Evolutionary conservation across 2,329 filamentous ascomycete genomes (phyloP).

Genomic region (Mollisia scopiformis): DNA sequence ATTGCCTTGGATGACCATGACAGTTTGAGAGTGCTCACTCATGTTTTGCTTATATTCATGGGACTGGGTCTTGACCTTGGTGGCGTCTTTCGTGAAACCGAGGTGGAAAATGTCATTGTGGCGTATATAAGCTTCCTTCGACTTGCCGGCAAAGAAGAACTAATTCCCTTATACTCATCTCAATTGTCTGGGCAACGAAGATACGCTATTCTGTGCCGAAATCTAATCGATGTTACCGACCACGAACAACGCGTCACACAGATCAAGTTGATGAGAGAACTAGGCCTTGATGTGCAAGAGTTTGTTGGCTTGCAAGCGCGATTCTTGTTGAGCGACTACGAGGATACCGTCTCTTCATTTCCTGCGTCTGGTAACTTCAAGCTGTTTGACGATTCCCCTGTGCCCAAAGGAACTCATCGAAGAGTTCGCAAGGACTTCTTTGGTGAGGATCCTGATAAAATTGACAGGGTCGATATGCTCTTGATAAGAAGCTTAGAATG

Average conservation of each 20-base stretch:
- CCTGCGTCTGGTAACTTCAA: slow-evolving; percentile 51
- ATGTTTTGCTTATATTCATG: slow-evolving; percentile 71
- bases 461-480: slow-evolving; percentile 65
- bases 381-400: slow-evolving; percentile 47
- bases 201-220: slow-evolving; percentile 73
- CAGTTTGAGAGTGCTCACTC: slow-evolving; percentile 69
- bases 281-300: slow-evolving; percentile 71
- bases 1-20: slow-evolving; percentile 61
- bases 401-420: slow-evolving; percentile 55
- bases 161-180: slow-evolving; percentile 88
- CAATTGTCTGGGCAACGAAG: slow-evolving; percentile 68
- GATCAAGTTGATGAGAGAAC: slow-evolving; percentile 74
- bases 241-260: slow-evolving; percentile 66
- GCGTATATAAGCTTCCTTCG: slow-evolving; percentile 83
- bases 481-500: slow-evolving; percentile 84
- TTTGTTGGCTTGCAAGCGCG: slow-evolving; percentile 73
- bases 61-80: slow-evolving; percentile 55
- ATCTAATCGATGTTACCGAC: slow-evolving; percentile 74
- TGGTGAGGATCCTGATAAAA: slow-evolving; percentile 63
- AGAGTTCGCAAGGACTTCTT: slow-evolving; percentile 74
- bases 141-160: slow-evolving; percentile 70
- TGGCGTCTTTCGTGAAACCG: slow-evolving; percentile 40
- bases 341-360: slow-evolving; percentile 33
- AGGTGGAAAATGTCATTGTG: slow-evolving; percentile 72
- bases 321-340: slow-evolving; percentile 53